Evolutionary conservation across 2,329 filamentous ascomycete genomes (phyloP).

Genomic region (Colletotrichum acutatum): DNA sequence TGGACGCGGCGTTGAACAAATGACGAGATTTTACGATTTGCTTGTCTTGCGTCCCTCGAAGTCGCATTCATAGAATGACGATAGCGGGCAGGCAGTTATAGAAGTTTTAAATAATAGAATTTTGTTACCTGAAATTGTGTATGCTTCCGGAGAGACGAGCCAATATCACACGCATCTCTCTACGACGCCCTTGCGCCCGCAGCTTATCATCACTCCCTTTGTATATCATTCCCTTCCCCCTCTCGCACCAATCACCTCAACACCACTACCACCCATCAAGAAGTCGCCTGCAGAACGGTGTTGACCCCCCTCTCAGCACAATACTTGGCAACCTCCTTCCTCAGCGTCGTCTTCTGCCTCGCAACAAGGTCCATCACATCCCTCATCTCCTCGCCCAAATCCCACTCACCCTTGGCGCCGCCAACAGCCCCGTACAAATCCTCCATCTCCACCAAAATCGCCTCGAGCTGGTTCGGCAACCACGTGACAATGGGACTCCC

Average conservation of each 20-base stretch:
- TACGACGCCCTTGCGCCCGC: background rate
- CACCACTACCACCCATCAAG: background rate
- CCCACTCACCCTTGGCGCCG: constrained; percentile 50
- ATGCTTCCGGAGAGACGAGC: background rate
- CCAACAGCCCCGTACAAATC: constrained; percentile 62
- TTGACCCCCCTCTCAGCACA: constrained; percentile 69
- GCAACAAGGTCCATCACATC: constrained; percentile 76
- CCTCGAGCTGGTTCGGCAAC: constrained; percentile 83
- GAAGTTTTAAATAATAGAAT: background rate
- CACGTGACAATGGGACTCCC: constrained; percentile 87
- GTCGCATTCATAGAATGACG: background rate
- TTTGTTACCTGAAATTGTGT: background rate
- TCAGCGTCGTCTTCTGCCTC: constrained; percentile 72
- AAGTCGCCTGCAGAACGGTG: background rate
- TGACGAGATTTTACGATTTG: background rate
- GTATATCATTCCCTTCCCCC: background rate
- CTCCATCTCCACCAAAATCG: constrained; percentile 78
- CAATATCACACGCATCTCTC: background rate
- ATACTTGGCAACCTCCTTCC: constrained; percentile 81
- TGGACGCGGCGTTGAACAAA: constrained; percentile 62
- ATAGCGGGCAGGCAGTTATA: background rate
- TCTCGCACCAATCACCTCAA: background rate
- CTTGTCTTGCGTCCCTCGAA: background rate
- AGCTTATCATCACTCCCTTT: background rate
- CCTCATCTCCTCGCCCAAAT: constrained; percentile 58